phyloP scores from a whole-genome alignment of 106 monocot genomes.

The Chionographis japonica region DNA sequence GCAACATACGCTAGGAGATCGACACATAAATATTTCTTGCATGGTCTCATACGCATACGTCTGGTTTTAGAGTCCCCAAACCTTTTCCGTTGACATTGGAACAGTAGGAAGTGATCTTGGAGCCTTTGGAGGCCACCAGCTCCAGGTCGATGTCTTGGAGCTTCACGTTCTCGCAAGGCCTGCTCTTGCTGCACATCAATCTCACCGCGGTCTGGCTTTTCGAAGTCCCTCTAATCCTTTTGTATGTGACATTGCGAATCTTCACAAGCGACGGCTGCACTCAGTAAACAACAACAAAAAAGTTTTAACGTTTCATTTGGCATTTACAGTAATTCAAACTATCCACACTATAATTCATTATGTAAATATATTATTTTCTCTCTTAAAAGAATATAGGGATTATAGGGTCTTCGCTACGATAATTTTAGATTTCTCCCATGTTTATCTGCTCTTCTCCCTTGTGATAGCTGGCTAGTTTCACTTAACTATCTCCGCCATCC shows the following conservation, averaged over 20 bases:
- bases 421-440: no score
- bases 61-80: background rate
- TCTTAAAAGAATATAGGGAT: no score
- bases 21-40: no score
- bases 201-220: conserved; percentile 6
- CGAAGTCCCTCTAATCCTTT: conserved; percentile 15
- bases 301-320: background rate
- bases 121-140: background rate
- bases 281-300: background rate
- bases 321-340: no score
- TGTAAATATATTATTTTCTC: no score
- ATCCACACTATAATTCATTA: no score
- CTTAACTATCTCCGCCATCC: no score
- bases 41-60: no score
- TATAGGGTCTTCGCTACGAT: no score
- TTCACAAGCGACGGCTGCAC: conserved; percentile 17
- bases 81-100: conserved; percentile 2
- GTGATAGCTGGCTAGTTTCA: no score
- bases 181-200: conserved; percentile 14
- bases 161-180: conserved; percentile 16
- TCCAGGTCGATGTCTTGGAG: conserved; percentile 20
- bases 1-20: no score
- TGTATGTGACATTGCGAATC: conserved; percentile 13
- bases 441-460: no score
- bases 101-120: background rate